Percentiles rank a stretch among this genome's conserved stretches.
phyloP scores from a whole-genome alignment of 2,329 filamentous ascomycete species.

The Cladosporium colombiae region DNA sequence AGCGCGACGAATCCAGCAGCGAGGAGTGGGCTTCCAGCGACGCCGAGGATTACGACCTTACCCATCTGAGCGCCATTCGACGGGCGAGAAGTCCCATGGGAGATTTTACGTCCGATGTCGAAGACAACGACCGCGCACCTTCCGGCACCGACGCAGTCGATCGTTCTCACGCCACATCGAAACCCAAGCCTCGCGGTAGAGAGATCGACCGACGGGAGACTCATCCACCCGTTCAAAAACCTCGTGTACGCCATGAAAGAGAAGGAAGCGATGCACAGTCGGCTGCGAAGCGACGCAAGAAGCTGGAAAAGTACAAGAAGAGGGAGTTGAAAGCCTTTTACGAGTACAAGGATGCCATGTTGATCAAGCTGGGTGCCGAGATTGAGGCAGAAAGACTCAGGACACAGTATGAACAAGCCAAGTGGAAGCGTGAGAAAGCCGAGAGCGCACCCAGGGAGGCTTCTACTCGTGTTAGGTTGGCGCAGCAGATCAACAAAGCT shows the following conservation, averaged over 20 bases:
- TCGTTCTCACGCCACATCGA: not conserved
- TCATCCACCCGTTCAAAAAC: not conserved
- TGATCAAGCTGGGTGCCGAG: constrained; percentile 36
- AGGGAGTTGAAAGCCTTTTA: constrained; percentile 35
- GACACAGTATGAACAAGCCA: constrained; percentile 34
- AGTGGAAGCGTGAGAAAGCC: constrained; percentile 37
- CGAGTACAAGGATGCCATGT: constrained; percentile 35
- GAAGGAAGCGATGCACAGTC: constrained; percentile 17
- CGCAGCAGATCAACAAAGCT: constrained; percentile 34
- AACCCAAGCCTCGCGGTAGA: constrained; percentile 15
- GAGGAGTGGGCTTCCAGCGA: constrained; percentile 38
- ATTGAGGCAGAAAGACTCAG: constrained; percentile 30
- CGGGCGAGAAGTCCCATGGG: constrained; percentile 17
- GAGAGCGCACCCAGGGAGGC: constrained; percentile 34
- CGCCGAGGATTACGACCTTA: constrained; percentile 35
- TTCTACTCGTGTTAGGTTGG: constrained; percentile 33
- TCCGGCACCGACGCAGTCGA: not conserved
- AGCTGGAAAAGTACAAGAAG: constrained; percentile 34
- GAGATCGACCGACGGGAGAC: constrained; percentile 6
- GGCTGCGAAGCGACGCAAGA: constrained; percentile 29
- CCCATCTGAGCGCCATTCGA: constrained; percentile 1
- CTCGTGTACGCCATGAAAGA: constrained; percentile 3
- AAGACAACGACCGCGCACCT: not conserved
- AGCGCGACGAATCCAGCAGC: constrained; percentile 24
- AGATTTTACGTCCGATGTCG: constrained; percentile 7